Percentiles rank a stretch among this genome's conserved stretches.
phyloP scores from a whole-genome alignment of 78 protist species.

The Parvularia atlantis region DNA sequence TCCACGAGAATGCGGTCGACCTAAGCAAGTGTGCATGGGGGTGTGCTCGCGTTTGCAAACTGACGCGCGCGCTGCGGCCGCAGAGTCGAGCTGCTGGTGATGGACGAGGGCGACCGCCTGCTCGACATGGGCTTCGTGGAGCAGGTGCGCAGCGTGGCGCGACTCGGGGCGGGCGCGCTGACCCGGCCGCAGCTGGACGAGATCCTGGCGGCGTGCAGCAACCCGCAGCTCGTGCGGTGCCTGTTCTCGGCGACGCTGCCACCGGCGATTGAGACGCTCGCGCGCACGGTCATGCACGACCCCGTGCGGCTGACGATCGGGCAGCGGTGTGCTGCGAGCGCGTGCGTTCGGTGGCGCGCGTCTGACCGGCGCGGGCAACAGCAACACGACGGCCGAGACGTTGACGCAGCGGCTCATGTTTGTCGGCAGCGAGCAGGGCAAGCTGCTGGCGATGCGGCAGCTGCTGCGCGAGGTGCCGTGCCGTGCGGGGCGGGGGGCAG shows the following conservation, averaged over 20 bases:
- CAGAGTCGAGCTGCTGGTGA: constrained; percentile 53
- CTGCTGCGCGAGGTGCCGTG: constrained; percentile 37
- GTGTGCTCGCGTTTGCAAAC: background rate
- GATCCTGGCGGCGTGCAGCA: constrained; percentile 18
- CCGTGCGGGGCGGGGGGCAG: no score
- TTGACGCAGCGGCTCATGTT: constrained; percentile 72
- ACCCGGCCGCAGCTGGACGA: constrained; percentile 24
- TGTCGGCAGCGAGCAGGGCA: constrained; percentile 85
- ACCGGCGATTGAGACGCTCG: constrained; percentile 55
- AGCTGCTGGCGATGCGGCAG: constrained; percentile 76
- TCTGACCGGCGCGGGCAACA: background rate
- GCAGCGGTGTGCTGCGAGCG: background rate
- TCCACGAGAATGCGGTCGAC: background rate
- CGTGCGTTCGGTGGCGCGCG: background rate
- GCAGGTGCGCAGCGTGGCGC: constrained; percentile 57
- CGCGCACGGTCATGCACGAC: constrained; percentile 42
- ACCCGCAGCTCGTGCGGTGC: background rate
- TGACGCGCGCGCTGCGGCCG: background rate
- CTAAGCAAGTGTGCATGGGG: no score
- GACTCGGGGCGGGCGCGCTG: background rate
- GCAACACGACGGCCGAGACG: constrained; percentile 53
- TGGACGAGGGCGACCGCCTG: constrained; percentile 84
- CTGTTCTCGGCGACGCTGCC: constrained; percentile 72
- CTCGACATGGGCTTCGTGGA: constrained; percentile 55
- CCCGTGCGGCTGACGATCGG: constrained; percentile 65